Percentiles rank a stretch among this genome's conserved stretches.
These are phyloP conservation scores for Lachnellula arida DNA, from an alignment of 2,329 filamentous ascomycete genomes.

Conservation along the genomic window DNA sequence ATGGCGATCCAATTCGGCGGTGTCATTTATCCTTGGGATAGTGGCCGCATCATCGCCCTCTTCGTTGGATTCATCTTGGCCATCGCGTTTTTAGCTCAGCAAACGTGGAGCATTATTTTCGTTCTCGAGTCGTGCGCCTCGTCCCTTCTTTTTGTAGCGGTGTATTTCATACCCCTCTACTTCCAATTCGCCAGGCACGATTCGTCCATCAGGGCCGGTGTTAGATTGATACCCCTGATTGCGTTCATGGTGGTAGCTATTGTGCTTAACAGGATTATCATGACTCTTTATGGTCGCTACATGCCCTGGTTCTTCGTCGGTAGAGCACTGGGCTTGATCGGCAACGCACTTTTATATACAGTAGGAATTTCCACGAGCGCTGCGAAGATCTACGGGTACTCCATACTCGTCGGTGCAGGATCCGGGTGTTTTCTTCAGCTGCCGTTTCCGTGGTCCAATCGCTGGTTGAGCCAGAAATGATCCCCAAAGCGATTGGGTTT, in stretches of 20 bases:
- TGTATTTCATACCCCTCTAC: constrained; percentile 42
- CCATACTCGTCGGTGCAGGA: background rate
- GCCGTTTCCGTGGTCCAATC: background rate
- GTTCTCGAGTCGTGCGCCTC: background rate
- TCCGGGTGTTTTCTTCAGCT: background rate
- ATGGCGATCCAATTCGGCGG: constrained; percentile 40
- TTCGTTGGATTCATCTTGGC: constrained; percentile 38
- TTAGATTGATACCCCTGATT: constrained; percentile 27
- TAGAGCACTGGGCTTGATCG: constrained; percentile 29
- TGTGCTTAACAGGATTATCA: constrained; percentile 23
- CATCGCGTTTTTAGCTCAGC: background rate
- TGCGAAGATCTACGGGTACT: background rate
- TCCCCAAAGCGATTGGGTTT: background rate
- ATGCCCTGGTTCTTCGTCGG: constrained; percentile 33
- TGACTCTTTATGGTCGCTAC: constrained; percentile 29
- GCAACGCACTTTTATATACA: constrained; percentile 18
- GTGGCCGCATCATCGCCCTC: constrained; percentile 4
- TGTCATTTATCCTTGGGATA: constrained; percentile 26
- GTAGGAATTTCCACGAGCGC: background rate
- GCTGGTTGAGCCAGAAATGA: constrained; percentile 24
- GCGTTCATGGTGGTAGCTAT: constrained; percentile 17
- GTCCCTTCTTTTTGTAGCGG: background rate
- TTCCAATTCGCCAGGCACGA: constrained; percentile 44
- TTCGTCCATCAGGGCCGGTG: constrained; percentile 38
- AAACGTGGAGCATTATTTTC: constrained; percentile 9